Evolutionary conservation across 345 rosid genomes (phyloP), one percentile per base, ranked within the genome.

Genomic region (Camelina laxa): DNA sequence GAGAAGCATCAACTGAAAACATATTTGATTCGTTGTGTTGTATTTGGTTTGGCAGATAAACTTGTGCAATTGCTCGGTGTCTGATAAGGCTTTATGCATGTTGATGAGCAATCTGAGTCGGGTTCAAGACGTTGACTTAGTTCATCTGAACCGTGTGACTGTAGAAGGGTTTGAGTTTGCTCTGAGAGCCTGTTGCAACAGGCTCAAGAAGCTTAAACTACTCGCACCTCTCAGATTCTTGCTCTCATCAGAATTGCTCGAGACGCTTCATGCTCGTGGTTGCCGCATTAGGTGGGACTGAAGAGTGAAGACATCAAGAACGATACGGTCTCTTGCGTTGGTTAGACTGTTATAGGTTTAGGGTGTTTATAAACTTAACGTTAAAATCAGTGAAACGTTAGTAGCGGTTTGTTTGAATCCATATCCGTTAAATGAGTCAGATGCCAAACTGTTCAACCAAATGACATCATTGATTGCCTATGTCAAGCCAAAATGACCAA

Each of bases 111-210:
- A 87, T 74, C 79, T 91, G 80, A 82, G 86, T 31, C 82, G 93
- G 60, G 81, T 94, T 69, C 98, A 91, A 78, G 98, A 94, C 4
- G 97, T 82, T n/a, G 89, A 94, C 80, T 77, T 94, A 67, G 94
- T 91, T 54, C 85, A 84, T 79, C 84, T 94, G 50, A 55, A 56
- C 65, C 84, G 87, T 79, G 92, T 85, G 74, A 85, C 91, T 0
- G 85, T 84, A 17, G 89, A 87, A 81, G 97, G 97, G 60, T 83
- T 79, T 19, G 98, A 91, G 84, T 88, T 91, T 27, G 91, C 94
- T 2, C 82, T 91, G 13, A 74, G 88, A 81, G 85, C 87, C 6
- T 84, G 89, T 62, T 89, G 87, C 77, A 69, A 56, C 41, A 80
- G 91, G 81, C 83, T 94, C 38, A 89, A 91, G 81, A 94, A 89